Percentiles rank a stretch among this genome's conserved stretches.
These are phyloP conservation scores for Suhomyces xylopsoci DNA, from an alignment of 805 yeast species.

Conservation along the genomic window DNA sequence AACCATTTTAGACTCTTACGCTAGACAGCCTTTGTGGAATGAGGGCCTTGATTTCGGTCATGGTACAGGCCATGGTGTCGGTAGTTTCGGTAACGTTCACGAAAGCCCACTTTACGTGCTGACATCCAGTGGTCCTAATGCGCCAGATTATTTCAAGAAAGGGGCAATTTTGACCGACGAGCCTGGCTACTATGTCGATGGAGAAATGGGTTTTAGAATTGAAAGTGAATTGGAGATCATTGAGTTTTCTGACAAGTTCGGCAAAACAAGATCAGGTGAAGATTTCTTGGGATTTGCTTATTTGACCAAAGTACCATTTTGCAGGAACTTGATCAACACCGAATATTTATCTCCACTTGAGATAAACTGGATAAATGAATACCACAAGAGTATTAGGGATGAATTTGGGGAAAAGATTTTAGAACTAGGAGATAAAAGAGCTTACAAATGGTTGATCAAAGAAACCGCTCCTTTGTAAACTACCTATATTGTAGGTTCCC, in stretches of 20 bases:
- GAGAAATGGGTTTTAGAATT: conserved; percentile 84
- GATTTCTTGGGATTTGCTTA: conserved; percentile 37
- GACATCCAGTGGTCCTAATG: conserved; percentile 49
- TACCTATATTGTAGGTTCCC: neutral
- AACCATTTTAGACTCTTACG: conserved; percentile 70
- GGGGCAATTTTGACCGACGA: conserved; percentile 88
- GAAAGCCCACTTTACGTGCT: conserved; percentile 91
- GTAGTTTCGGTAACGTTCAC: conserved; percentile 85
- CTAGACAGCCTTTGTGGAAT: conserved; percentile 79
- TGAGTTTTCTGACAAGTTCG: conserved; percentile 37
- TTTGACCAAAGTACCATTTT: conserved; percentile 42
- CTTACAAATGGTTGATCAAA: conserved; percentile 66
- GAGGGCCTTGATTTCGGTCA: conserved; percentile 85
- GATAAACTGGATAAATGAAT: conserved; percentile 39
- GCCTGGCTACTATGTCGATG: conserved; percentile 91
- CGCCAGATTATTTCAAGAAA: conserved; percentile 34
- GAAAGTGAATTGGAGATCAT: conserved; percentile 77
- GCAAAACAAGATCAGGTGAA: conserved; percentile 31
- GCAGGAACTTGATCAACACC: conserved; percentile 33
- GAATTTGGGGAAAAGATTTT: conserved; percentile 41
- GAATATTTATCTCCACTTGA: conserved; percentile 28
- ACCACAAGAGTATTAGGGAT: conserved; percentile 28
- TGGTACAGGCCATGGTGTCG: conserved; percentile 99
- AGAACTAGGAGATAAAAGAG: conserved; percentile 53
- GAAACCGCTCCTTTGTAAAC: conserved; percentile 49